A percentile compares a stretch with the other conserved stretches of the same genome.
Conservation (phyloP, 768 basidiomycete species). For the Exsudoporus frostii region DNA sequence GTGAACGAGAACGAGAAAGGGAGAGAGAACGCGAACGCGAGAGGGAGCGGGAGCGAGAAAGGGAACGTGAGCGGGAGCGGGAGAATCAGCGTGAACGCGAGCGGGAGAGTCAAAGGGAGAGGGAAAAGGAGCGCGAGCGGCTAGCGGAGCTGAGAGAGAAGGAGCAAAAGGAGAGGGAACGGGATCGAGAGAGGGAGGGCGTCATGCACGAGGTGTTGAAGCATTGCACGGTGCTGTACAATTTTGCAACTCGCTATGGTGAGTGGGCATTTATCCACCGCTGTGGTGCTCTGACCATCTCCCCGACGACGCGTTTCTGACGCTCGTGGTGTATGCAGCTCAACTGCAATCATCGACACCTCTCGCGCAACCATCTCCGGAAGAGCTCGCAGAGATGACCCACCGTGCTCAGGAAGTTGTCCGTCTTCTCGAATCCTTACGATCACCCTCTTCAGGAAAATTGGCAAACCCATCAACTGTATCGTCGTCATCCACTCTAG, state of each 20-base stretch:
- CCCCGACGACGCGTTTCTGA: conserved; percentile 1
- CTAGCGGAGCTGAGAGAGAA: conserved; percentile 20
- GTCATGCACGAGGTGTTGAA: conserved; percentile 30
- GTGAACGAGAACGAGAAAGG: conserved; percentile 18
- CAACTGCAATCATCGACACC: conserved; percentile 43
- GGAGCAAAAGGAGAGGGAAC: conserved; percentile 25
- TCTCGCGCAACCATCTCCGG: conserved; percentile 48
- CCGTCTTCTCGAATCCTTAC: conserved; percentile 52
- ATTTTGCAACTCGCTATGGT: conserved; percentile 72
- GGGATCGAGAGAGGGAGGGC: conserved; percentile 18
- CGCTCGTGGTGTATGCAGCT: conserved; percentile 15
- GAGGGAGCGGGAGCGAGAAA: conserved; percentile 19
- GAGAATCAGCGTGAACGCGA: conserved; percentile 22
- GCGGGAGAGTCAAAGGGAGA: conserved; percentile 20
- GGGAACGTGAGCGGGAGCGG: conserved; percentile 18
- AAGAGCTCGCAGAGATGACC: conserved; percentile 69
- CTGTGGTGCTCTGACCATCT: background rate
- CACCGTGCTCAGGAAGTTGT: conserved; percentile 64
- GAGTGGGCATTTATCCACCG: conserved; percentile 11
- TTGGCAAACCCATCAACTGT: conserved; percentile 10
- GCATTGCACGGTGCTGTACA: conserved; percentile 58
- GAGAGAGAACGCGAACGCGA: conserved; percentile 22
- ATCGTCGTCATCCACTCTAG: conserved; percentile 14
- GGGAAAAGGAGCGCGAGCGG: conserved; percentile 24
- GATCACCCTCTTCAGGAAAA: conserved; percentile 23